These are phyloP conservation scores for Aspergillus puulaauensis DNA, from an alignment of 2,329 filamentous ascomycete genomes.

Conservation along the genomic window DNA sequence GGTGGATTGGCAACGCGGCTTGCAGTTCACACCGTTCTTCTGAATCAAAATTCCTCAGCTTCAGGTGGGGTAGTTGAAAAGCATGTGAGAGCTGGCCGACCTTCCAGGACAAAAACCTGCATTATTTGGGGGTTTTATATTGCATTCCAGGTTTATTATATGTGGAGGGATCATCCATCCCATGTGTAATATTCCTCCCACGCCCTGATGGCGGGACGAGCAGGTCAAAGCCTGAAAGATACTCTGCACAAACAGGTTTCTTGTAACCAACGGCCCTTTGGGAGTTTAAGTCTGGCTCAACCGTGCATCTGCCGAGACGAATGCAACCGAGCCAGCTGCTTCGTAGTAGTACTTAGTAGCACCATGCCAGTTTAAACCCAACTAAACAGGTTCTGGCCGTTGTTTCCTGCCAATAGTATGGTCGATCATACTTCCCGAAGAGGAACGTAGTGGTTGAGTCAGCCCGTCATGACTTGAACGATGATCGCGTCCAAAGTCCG, in stretches of 20 bases:
- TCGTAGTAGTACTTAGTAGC: background rate
- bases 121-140: background rate
- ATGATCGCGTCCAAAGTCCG: conserved; percentile 29
- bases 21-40: background rate
- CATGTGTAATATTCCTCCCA: background rate
- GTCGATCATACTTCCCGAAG: background rate
- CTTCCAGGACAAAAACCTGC: no score
- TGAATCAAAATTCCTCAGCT: background rate
- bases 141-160: background rate
- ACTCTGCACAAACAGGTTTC: conserved; percentile 7
- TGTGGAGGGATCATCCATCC: background rate
- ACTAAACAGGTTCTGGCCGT: conserved; percentile 2
- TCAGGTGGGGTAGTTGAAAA: background rate
- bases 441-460: background rate
- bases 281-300: background rate
- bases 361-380: background rate
- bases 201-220: background rate
- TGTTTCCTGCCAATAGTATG: background rate
- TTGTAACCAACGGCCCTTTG: background rate
- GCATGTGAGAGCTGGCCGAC: background rate
- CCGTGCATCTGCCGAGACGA: background rate
- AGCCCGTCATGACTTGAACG: conserved; percentile 12
- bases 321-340: background rate
- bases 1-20: no score
- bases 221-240: background rate